Percentiles rank a stretch among this genome's conserved stretches.
Evolutionary conservation across 495 filamentous ascomycete genomes (phyloP).

Genomic region (Penicilliopsis zonata): DNA sequence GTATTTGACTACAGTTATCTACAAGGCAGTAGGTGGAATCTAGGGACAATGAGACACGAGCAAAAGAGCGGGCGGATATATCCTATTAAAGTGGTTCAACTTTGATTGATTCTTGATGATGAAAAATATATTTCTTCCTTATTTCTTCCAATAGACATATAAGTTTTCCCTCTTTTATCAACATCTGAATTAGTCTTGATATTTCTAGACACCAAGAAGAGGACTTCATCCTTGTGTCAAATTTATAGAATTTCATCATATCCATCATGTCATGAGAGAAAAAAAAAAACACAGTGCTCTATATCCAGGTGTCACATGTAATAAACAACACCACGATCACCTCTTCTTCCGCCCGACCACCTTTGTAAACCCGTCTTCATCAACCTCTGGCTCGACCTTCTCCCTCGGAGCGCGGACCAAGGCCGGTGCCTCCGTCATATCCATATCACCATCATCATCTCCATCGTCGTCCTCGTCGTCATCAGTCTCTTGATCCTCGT

Average conservation of each 20-base stretch:
- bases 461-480: slow-evolving; percentile 43
- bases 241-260: not conserved
- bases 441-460: slow-evolving; percentile 50
- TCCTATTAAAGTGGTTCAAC: too few species aligned
- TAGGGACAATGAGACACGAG: too few species aligned
- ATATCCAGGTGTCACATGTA: slow-evolving; percentile 1
- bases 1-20: too few species aligned
- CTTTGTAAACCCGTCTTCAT: slow-evolving; percentile 92
- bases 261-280: slow-evolving; percentile 1
- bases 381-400: slow-evolving; percentile 63
- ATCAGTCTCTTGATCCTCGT: slow-evolving; percentile 40
- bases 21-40: too few species aligned
- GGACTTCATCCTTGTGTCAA: not conserved
- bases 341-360: slow-evolving; percentile 61
- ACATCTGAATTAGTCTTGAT: too few species aligned
- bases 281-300: not conserved
- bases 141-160: slow-evolving; percentile 11
- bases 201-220: not conserved
- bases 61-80: too few species aligned
- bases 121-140: slow-evolving; percentile 21
- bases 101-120: too few species aligned
- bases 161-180: too few species aligned
- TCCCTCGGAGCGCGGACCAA: slow-evolving; percentile 46
- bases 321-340: slow-evolving; percentile 12
- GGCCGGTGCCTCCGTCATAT: slow-evolving; percentile 64